Evolutionary conservation across 805 yeast species (phyloP), one percentile per base, ranked within the genome.

Genomic region (Candida sakaeoensis): DNA sequence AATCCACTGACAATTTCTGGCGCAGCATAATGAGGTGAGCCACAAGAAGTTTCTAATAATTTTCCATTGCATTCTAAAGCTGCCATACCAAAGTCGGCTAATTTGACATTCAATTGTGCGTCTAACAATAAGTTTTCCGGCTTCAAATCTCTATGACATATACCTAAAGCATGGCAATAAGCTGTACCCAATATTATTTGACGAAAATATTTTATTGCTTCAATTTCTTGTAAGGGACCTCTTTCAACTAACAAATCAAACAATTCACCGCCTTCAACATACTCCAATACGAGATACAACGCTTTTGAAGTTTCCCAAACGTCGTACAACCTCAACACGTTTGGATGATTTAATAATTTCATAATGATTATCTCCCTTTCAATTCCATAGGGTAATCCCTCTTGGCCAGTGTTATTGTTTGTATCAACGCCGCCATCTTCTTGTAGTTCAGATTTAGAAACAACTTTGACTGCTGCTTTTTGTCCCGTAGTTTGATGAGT

Each of bases 261-360:
- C 40, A 85, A 63, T 60, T 85, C 95, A 43, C 95, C 95, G n/a
- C 93, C 91, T 59, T 85, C 90, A 23, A 85, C 91, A 57, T 84
- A 85, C 56, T 85, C 95, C 37, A 85, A 63, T 12, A 85, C 88
- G 48, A 85, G 60, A 53, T 82, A 85, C 42, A 93, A 70, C 44
- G 91, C 96, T 55, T 87, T 88, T 49, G 88, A 82, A 49, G 95
- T 91, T 62, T 93, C 99, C 98, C 98, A 93, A 17, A 93, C 99
- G 57, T 93, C 99, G 58, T 89, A 93, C 28, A 93, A 70, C 18
- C 93, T 85, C 77, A 93, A 80, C 17, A 93, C 93, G 55, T 93
- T 91, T 9, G 95, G 88, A 61, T 93, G 98, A 44, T 93, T 86
- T 33, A 93, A 78, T 30, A 93, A 72, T 63, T 93, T 93, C 99